Evolutionary conservation across 2,329 filamentous ascomycete species (phyloP).

Genomic region (Ceratocystis variospora): DNA sequence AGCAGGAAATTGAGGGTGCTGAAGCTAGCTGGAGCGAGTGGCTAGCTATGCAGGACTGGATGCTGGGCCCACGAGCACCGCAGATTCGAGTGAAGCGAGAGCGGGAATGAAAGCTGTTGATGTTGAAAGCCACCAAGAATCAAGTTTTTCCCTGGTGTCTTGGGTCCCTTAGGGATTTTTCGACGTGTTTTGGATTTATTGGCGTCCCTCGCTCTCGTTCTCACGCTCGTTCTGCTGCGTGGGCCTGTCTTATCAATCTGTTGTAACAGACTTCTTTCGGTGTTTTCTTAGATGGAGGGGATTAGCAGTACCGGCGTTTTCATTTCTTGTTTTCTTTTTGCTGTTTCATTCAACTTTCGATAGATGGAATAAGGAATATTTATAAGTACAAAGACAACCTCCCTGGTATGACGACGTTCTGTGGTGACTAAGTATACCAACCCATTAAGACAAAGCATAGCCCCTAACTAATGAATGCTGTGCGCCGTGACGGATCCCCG

Average conservation of each 20-base stretch:
- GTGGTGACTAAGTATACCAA: background rate
- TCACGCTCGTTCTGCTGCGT: background rate
- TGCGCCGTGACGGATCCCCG: background rate
- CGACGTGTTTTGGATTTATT: background rate
- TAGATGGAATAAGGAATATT: constrained; percentile 1
- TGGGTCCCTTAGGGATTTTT: background rate
- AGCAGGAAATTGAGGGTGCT: constrained; percentile 68
- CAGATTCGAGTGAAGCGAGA: constrained; percentile 12
- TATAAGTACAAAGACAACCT: background rate
- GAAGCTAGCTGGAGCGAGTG: constrained; percentile 86
- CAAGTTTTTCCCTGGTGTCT: background rate
- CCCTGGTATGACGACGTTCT: background rate
- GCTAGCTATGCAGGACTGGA: constrained; percentile 97
- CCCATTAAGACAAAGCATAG: background rate
- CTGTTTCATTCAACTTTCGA: background rate
- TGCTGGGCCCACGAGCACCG: constrained; percentile 73
- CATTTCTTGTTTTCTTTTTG: background rate
- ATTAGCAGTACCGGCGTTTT: background rate
- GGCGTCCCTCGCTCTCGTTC: background rate
- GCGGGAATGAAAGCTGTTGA: background rate
- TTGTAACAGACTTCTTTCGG: background rate
- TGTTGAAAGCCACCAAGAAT: background rate
- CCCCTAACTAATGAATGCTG: background rate
- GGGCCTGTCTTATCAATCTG: background rate
- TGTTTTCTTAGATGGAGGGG: background rate